Percentiles rank a stretch among this genome's conserved stretches.
phyloP scores from a whole-genome alignment of 2,329 filamentous ascomycete species.

The Hypoxylon rubiginosum region DNA sequence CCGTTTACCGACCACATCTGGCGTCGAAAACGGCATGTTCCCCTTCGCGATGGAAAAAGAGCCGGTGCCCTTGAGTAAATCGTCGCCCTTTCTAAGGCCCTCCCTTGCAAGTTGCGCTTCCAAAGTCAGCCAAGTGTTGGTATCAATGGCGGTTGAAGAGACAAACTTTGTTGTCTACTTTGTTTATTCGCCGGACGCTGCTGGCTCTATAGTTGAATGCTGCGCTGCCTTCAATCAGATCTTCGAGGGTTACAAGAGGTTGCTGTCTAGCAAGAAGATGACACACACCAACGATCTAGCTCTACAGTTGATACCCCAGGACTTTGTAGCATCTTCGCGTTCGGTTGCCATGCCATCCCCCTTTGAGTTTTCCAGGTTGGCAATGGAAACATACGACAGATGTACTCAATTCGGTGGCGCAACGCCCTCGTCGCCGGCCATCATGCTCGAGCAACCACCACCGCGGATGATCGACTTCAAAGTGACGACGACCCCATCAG shows the following conservation, averaged over 20 bases:
- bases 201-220: conserved; percentile 74
- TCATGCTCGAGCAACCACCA: conserved; percentile 77
- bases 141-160: conserved; percentile 57
- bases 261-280: conserved; percentile 63
- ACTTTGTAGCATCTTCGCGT: conserved; percentile 74
- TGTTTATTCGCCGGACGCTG: conserved; percentile 75
- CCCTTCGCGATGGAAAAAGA: conserved; percentile 64
- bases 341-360: conserved; percentile 73
- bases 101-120: conserved; percentile 64
- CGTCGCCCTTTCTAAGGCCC: conserved; percentile 60
- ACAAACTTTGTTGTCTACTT: conserved; percentile 82
- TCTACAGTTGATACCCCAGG: conserved; percentile 79
- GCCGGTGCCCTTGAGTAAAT: conserved; percentile 56
- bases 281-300: conserved; percentile 74
- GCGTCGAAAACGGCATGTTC: conserved; percentile 63
- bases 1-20: conserved; percentile 59
- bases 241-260: conserved; percentile 72
- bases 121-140: conserved; percentile 62
- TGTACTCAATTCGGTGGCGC: conserved; percentile 71
- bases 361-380: conserved; percentile 71
- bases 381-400: conserved; percentile 82
- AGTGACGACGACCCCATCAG: conserved; percentile 74
- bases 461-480: conserved; percentile 83
- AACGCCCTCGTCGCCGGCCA: conserved; percentile 76
- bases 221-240: conserved; percentile 81